These are phyloP conservation scores for Hibiscus trionum DNA, from an alignment of 345 rosid species.

Conservation along the genomic window DNA sequence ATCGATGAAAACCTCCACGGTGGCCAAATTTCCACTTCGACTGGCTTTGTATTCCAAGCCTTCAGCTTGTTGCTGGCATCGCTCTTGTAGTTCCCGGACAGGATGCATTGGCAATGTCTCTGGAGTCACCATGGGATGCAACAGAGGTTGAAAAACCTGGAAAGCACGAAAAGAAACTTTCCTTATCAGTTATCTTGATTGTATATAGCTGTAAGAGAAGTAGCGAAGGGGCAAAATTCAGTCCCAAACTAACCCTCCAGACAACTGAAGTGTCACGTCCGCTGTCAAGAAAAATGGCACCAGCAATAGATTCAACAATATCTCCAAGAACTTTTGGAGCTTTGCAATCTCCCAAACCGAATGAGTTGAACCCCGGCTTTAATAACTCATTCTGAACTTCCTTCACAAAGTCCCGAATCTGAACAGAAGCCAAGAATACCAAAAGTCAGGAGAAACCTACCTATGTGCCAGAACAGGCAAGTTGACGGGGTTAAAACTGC, in stretches of 20 bases:
- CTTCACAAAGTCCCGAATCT: slow-evolving; percentile 91
- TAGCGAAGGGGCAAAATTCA: background rate
- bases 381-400: slow-evolving; percentile 72
- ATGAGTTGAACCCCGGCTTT: slow-evolving; percentile 93
- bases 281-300: slow-evolving; percentile 92
- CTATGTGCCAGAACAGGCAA: background rate
- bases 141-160: slow-evolving; percentile 88
- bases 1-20: slow-evolving; percentile 91
- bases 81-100: slow-evolving; percentile 93
- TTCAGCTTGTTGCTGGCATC: slow-evolving; percentile 98
- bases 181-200: slow-evolving; percentile 2
- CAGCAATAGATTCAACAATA: slow-evolving; percentile 92
- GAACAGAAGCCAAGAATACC: slow-evolving; percentile 15
- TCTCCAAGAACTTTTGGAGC: slow-evolving; percentile 99
- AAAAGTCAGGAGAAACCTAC: slow-evolving; percentile 11
- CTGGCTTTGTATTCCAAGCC: slow-evolving; percentile 89
- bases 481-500: background rate
- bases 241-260: slow-evolving; percentile 64
- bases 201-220: background rate
- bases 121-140: slow-evolving; percentile 98
- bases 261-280: slow-evolving; percentile 66
- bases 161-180: background rate
- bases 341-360: slow-evolving; percentile 96
- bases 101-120: slow-evolving; percentile 99
- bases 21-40: slow-evolving; percentile 80